Conservation (phyloP, 192 early-diverging fungal species). For the Geosiphon pyriformis region DNA sequence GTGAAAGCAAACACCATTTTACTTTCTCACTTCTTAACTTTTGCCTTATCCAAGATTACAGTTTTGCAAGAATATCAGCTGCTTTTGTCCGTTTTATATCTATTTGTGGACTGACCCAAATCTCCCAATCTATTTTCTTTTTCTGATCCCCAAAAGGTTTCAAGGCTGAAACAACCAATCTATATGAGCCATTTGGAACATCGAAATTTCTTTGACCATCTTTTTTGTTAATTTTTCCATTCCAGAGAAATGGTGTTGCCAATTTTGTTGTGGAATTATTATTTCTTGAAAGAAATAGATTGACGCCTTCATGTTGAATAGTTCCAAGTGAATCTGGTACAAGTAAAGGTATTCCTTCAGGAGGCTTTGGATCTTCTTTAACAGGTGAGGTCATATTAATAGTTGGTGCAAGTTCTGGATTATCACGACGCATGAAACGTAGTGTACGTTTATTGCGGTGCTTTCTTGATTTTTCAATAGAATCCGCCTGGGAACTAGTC, state of each 20-base stretch:
- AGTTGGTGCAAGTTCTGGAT: background rate
- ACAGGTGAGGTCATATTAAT: background rate
- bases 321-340: constrained; percentile 7
- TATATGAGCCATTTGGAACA: constrained; percentile 28
- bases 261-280: background rate
- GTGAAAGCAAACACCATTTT: too few species aligned
- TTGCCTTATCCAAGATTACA: too few species aligned
- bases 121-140: constrained; percentile 28
- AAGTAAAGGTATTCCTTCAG: background rate
- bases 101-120: constrained; percentile 29
- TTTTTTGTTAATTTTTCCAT: background rate
- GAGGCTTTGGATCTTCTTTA: background rate
- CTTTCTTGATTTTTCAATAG: background rate
- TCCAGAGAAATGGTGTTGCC: background rate
- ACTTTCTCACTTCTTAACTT: too few species aligned
- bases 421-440: background rate
- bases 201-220: constrained; percentile 2
- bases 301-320: background rate
- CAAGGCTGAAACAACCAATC: constrained; percentile 29
- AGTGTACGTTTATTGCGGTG: background rate
- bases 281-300: background rate
- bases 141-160: constrained; percentile 30
- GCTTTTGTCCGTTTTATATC: constrained; percentile 28
- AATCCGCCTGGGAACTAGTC: background rate
- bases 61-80: too few species aligned